Conservation (phyloP, 495 filamentous ascomycete genomes). For the Mytilinidion resinicola region DNA sequence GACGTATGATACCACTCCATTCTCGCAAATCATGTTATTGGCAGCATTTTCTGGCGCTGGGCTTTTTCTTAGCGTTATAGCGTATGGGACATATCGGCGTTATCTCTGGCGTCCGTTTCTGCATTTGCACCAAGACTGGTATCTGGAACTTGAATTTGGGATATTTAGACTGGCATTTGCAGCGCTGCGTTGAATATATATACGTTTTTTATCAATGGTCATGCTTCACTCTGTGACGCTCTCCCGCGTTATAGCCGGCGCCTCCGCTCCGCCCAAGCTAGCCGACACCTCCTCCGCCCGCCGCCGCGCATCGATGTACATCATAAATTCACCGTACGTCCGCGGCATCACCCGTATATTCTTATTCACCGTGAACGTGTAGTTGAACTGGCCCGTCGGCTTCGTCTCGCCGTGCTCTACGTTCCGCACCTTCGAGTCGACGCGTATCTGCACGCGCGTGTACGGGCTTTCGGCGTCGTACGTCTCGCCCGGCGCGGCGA, state of each 20-base stretch:
- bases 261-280: slow-evolving; percentile 24
- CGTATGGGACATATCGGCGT: slow-evolving; percentile 1
- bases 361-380: slow-evolving; percentile 71
- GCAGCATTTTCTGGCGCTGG: slow-evolving; percentile 10
- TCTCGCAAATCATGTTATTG: not conserved
- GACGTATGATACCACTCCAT: not conserved
- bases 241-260: slow-evolving; percentile 9
- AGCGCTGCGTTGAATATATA: not conserved
- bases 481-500: slow-evolving; percentile 35
- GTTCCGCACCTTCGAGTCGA: slow-evolving; percentile 70
- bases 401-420: slow-evolving; percentile 71
- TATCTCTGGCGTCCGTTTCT: not conserved
- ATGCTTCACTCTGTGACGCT: slow-evolving; percentile 31
- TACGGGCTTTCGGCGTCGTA: slow-evolving; percentile 41
- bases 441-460: slow-evolving; percentile 68
- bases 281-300: slow-evolving; percentile 40
- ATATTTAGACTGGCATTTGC: slow-evolving; percentile 12
- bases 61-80: slow-evolving; percentile 18
- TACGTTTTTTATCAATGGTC: not conserved
- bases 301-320: slow-evolving; percentile 67
- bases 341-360: slow-evolving; percentile 69
- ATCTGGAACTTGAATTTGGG: not conserved
- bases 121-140: not conserved
- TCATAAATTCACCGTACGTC: slow-evolving; percentile 71
- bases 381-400: slow-evolving; percentile 77